These are phyloP conservation scores for Suillus ampliporus DNA, from an alignment of 768 basidiomycete genomes.

Conservation along the genomic window DNA sequence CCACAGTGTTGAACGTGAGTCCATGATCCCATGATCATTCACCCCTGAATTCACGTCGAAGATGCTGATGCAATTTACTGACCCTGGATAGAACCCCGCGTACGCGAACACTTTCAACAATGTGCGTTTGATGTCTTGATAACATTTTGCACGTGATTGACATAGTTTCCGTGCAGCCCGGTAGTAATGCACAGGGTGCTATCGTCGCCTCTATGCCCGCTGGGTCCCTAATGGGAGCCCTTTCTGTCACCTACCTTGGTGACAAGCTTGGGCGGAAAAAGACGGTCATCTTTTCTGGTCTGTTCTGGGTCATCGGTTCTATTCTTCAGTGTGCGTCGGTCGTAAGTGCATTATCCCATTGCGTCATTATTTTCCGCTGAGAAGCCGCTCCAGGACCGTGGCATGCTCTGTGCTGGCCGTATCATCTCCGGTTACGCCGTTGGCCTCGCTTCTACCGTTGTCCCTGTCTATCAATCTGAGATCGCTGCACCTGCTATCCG, in stretches of 20 bases:
- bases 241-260: slow-evolving; percentile 65
- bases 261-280: slow-evolving; percentile 70
- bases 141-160: slow-evolving; percentile 5
- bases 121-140: slow-evolving; percentile 18
- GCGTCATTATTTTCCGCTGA: neutral
- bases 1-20: slow-evolving; percentile 68
- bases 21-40: slow-evolving; percentile 12
- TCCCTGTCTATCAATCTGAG: slow-evolving; percentile 79
- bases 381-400: slow-evolving; percentile 53
- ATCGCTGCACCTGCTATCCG: slow-evolving; percentile 74
- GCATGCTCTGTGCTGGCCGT: slow-evolving; percentile 77
- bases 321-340: slow-evolving; percentile 70
- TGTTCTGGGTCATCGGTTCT: slow-evolving; percentile 76
- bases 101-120: slow-evolving; percentile 31
- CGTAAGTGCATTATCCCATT: slow-evolving; percentile 31
- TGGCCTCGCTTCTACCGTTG: slow-evolving; percentile 67
- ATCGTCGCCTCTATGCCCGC: slow-evolving; percentile 85
- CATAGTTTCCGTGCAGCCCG: slow-evolving; percentile 41
- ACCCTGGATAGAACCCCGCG: slow-evolving; percentile 29
- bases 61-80: slow-evolving; percentile 6
- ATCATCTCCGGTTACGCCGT: slow-evolving; percentile 72
- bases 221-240: slow-evolving; percentile 67
- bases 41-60: neutral
- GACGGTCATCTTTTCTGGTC: slow-evolving; percentile 67
- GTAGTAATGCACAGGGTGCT: slow-evolving; percentile 64